phyloP scores from a whole-genome alignment of 495 filamentous ascomycete genomes.

The Hypomontagnella submonticulosa region DNA sequence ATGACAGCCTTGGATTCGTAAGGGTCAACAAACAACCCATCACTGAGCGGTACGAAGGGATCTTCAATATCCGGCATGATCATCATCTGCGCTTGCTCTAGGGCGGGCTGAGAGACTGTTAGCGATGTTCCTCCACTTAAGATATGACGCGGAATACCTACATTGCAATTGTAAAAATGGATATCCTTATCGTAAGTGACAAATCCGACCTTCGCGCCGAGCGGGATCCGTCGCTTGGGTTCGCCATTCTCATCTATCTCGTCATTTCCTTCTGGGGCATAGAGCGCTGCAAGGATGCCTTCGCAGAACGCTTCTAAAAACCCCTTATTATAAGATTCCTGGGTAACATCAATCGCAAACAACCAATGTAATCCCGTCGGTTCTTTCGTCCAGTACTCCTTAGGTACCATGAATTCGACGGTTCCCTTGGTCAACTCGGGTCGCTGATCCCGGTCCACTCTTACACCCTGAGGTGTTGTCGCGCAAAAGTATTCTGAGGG shows the following conservation, averaged over 20 bases:
- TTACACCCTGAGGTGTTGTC: slow-evolving; percentile 84
- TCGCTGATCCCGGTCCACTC: slow-evolving; percentile 87
- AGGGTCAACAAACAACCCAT: slow-evolving; percentile 95
- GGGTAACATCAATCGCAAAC: slow-evolving; percentile 92
- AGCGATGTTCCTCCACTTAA: slow-evolving; percentile 8
- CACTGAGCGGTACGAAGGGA: slow-evolving; percentile 91
- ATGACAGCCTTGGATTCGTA: slow-evolving; percentile 91
- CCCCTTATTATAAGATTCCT: slow-evolving; percentile 87
- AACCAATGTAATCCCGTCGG: slow-evolving; percentile 88
- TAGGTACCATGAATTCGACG: slow-evolving; percentile 95
- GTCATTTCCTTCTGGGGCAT: slow-evolving; percentile 67
- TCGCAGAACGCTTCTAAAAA: slow-evolving; percentile 92
- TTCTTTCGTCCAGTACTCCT: slow-evolving; percentile 98
- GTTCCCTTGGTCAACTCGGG: slow-evolving; percentile 92
- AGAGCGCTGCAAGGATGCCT: slow-evolving; percentile 86
- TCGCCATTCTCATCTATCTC: slow-evolving; percentile 67
- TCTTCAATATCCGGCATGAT: slow-evolving; percentile 99
- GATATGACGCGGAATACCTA: slow-evolving; percentile 53
- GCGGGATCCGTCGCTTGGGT: slow-evolving; percentile 70
- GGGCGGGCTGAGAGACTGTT: slow-evolving; percentile 62
- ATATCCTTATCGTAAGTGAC: slow-evolving; percentile 95
- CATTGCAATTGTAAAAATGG: slow-evolving; percentile 95
- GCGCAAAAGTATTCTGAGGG: slow-evolving; percentile 92
- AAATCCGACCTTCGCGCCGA: slow-evolving; percentile 90
- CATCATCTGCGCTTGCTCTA: slow-evolving; percentile 96